Evolutionary conservation across 1,284 basidiomycete genomes (phyloP).

Genomic region (Phellinidium pouzarii): DNA sequence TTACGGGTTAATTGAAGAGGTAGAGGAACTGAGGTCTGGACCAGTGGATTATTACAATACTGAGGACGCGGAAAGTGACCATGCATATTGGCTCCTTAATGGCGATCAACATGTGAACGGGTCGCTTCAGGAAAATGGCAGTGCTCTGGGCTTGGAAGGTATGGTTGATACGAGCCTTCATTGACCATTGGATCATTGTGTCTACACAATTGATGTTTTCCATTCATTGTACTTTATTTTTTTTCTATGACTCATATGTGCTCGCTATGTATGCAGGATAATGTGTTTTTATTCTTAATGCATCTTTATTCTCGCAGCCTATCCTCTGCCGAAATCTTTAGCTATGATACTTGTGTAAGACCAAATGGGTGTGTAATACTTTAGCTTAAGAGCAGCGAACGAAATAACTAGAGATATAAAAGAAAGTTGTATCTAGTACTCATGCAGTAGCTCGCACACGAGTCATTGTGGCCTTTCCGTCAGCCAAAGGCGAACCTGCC

Average conservation of each 20-base stretch:
- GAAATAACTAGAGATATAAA: not conserved
- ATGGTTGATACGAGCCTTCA: not conserved
- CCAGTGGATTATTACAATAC: not conserved
- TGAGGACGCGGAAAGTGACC: not conserved
- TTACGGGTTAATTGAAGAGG: not conserved
- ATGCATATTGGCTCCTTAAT: not conserved
- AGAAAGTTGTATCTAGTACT: no score
- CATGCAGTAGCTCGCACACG: not conserved
- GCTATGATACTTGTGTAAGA: not conserved
- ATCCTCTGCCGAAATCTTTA: not conserved
- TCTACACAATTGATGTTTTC: not conserved
- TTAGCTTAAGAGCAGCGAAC: no score
- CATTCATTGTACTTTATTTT: not conserved
- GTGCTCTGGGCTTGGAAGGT: not conserved
- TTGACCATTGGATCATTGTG: not conserved
- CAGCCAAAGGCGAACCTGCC: not conserved
- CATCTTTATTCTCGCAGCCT: constrained; percentile 1
- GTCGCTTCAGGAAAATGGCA: not conserved
- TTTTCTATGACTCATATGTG: not conserved
- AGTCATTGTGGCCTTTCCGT: not conserved
- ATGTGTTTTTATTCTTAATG: not conserved
- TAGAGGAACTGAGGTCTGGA: not conserved
- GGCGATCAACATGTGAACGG: not conserved
- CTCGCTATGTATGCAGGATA: not conserved
- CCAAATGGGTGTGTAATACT: not conserved